Evolutionary conservation across 176 grass and related monocot genomes (phyloP), one percentile per base, ranked within the genome.

Genomic region (bread wheat (Triticum aestivum)): DNA sequence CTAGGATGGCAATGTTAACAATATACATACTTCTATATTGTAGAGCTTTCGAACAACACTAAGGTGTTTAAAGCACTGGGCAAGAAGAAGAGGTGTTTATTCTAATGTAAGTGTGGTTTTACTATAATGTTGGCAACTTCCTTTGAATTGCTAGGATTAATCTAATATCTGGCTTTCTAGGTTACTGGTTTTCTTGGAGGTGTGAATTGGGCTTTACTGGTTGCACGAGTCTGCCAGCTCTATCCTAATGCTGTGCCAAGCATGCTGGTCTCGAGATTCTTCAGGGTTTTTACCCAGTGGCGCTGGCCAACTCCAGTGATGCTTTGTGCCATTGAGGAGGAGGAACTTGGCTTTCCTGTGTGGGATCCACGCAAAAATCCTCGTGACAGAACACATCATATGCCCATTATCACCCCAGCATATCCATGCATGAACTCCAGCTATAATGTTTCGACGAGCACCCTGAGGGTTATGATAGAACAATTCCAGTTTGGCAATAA

Each of bases 361-460:
- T 99, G 97, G 97, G 97, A 99, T 82, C 94, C 94, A 83, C 92
- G 97, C 5, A 99, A 96, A 83, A 91, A 93, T 87, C 97, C 82
- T 83, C 88, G 93, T 29, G 97, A 99, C 69, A 91, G 78, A 74
- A 87, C 61, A 35, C 97, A 99, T 83, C 94, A 92, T 79, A 99
- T 99, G 97, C 97, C 97, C 7, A 99, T 99, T 61, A 99, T 99
- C 75, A 99, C 97, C 10, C 97, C 97, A 41, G 97, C 94, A 24
- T 99, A 99, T 86, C 97, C 97, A 3, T 96, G 97, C 79, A 99
- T 99, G 97, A 99, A 99, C 79, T 96, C 94, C 5, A 99, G 97
- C 88, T 96, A 99, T 83, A 99, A 97, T 93, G 97, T 99, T 61
- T 96, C 92, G 5, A 91, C 90, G 18, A 99, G 97, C 86, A 99